Evolutionary conservation across 345 rosid genomes (phyloP), one percentile per base, ranked within the genome.

Genomic region (Chamaenerion angustifolium): DNA sequence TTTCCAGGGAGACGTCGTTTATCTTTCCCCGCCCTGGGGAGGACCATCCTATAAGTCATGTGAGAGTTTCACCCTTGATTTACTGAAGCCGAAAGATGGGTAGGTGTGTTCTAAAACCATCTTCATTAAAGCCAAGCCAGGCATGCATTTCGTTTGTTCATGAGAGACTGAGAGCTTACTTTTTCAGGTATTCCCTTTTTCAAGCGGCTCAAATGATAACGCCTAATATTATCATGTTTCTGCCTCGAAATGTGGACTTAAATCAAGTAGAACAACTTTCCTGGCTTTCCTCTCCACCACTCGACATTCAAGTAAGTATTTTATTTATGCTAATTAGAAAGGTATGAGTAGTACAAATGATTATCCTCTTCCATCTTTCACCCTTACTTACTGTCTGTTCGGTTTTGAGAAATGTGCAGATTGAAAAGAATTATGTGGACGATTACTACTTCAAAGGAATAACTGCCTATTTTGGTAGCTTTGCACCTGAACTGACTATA

Each of bases 21-120:
- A 64, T 60, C 67, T 76, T 37, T 46, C 78, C 16, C 78, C 78
- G 14, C 78, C 78, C 16, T 76, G 76, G 78, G 74, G 81, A 49
- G 76, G 74, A 42, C 76, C 81, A 17, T 64, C 64, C 35, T 76
- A 72, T 55, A 72, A 27, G 48, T 42, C 55, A 48, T 42, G 60
- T 31, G 62, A 62, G 66, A 68, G 47, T 49, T 76, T 53, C 43
- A 67, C 45, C 43, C 50, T 73, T 62, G 66, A 70, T 58, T 56
- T 76, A 66, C 66, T 76, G 12, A 55, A 57, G 66, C 81, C 76
- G 4, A 65, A 18, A 64, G 70, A 68, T 6, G 70, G 77, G 77
- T 75, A 71, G 15, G 62, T 40, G 13, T 47, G 23, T 43, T 21
- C 3, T 21, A 21, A 21, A 21, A 21, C 25, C 25, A 21, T 21